Conservation (phyloP, 768 basidiomycete genomes). For the Russula dissimulans region DNA sequence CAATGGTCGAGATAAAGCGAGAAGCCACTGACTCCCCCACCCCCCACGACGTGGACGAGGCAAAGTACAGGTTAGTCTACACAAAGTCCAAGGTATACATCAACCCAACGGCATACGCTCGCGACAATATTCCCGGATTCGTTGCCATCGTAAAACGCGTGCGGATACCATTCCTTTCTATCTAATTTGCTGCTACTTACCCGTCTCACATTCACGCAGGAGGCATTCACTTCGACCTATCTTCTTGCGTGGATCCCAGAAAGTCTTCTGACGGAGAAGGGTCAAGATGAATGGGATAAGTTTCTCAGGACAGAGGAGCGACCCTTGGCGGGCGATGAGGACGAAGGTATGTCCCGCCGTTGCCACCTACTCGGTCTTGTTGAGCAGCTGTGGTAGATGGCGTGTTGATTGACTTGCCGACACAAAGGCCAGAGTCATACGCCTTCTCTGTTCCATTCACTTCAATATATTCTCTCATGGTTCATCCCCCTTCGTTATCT, state of each 20-base stretch:
- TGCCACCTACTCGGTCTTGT: conserved; percentile 1
- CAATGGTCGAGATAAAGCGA: conserved; percentile 72
- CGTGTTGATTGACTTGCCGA: conserved; percentile 78
- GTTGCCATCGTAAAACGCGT: conserved; percentile 86
- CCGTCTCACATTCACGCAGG: conserved; percentile 33
- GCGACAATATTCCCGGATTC: conserved; percentile 93
- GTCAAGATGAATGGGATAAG: conserved; percentile 80
- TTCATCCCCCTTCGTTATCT: conserved; percentile 73
- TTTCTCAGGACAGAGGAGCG: conserved; percentile 79
- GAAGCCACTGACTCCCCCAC: conserved; percentile 22
- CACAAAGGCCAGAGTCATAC: conserved; percentile 79
- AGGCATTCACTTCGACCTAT: conserved; percentile 65
- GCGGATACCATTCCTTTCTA: conserved; percentile 24
- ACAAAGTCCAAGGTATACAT: conserved; percentile 94
- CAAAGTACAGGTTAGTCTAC: conserved; percentile 67
- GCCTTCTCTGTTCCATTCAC: conserved; percentile 92
- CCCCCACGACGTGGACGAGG: conserved; percentile 37
- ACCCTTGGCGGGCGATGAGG: conserved; percentile 48
- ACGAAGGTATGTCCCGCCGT: conserved; percentile 46
- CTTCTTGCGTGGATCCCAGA: conserved; percentile 94
- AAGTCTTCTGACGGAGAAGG: conserved; percentile 70
- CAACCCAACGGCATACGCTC: conserved; percentile 83
- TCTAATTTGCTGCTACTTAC: conserved; percentile 13
- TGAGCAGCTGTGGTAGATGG: conserved; percentile 42
- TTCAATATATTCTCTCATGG: conserved; percentile 81